Percentiles rank a stretch among this genome's conserved stretches.
These are phyloP conservation scores for Corinectria fuckeliana DNA, from an alignment of 2,329 filamentous ascomycete species.

Conservation along the genomic window DNA sequence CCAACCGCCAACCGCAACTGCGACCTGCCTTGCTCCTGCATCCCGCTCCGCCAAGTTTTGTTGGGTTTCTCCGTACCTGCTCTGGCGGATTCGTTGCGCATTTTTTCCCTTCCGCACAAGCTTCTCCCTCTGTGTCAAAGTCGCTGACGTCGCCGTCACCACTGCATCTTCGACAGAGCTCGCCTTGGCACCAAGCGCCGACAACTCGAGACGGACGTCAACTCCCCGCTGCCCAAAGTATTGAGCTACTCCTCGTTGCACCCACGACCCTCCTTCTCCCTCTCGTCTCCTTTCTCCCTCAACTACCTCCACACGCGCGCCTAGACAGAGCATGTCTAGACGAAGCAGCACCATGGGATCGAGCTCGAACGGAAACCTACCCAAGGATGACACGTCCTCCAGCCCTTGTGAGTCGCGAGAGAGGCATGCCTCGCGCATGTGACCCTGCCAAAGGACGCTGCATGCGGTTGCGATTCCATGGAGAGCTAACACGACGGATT, in stretches of 20 bases:
- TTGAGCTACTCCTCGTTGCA: conserved; percentile 12
- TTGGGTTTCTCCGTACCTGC: not conserved
- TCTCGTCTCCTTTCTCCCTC: not conserved
- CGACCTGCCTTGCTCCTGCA: conserved; percentile 4
- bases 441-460: not conserved
- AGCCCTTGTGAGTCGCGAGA: conserved; percentile 44
- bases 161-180: conserved; percentile 15
- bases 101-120: not conserved
- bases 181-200: conserved; percentile 14
- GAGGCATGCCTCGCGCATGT: conserved; percentile 2
- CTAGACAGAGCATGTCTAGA: conserved; percentile 63
- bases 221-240: conserved; percentile 14
- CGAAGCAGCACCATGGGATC: conserved; percentile 54
- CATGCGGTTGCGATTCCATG: not conserved
- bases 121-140: not conserved
- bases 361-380: conserved; percentile 36
- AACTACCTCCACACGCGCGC: not conserved
- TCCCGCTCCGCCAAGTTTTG: conserved; percentile 16
- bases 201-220: conserved; percentile 1
- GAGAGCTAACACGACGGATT: not conserved
- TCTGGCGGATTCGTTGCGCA: not conserved
- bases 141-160: conserved; percentile 6
- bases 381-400: conserved; percentile 40
- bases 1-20: conserved; percentile 6
- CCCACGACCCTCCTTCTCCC: not conserved